phyloP scores from a whole-genome alignment of 148 eudicot genomes.

The Fagopyrum tataricum region DNA sequence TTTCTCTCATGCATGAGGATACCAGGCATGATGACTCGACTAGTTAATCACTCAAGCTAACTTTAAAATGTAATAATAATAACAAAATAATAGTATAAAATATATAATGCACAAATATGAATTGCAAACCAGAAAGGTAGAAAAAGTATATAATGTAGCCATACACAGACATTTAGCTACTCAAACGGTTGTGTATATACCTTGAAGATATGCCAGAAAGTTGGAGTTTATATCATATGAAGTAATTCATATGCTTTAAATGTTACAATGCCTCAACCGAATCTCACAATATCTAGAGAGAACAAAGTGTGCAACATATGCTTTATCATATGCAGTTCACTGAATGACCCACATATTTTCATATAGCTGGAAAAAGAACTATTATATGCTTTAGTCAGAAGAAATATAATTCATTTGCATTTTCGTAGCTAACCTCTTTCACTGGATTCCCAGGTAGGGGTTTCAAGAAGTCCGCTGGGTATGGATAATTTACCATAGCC shows the following conservation, averaged over 20 bases:
- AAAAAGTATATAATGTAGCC: background rate
- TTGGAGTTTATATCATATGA: background rate
- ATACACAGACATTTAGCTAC: background rate
- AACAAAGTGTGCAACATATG: background rate
- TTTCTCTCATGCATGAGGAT: no score
- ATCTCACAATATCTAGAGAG: background rate
- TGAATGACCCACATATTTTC: background rate
- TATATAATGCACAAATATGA: background rate
- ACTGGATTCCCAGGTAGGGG: slow-evolving; percentile 86
- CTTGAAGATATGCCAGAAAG: background rate
- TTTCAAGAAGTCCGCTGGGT: slow-evolving; percentile 67
- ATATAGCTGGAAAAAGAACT: background rate
- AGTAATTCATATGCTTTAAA: background rate
- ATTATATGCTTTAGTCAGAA: background rate
- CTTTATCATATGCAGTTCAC: background rate
- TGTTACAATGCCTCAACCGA: background rate
- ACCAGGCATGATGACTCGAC: no score
- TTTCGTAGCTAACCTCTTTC: slow-evolving; percentile 61
- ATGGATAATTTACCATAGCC: slow-evolving; percentile 89
- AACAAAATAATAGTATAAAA: no score
- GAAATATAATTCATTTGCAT: background rate
- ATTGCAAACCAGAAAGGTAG: background rate
- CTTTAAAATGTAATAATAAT: background rate
- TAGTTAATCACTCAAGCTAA: no score
- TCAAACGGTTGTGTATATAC: background rate